Percentiles rank a stretch among this genome's conserved stretches.
phyloP scores from a whole-genome alignment of 805 yeast genomes.

The Ogataea trehaloabstinens region DNA sequence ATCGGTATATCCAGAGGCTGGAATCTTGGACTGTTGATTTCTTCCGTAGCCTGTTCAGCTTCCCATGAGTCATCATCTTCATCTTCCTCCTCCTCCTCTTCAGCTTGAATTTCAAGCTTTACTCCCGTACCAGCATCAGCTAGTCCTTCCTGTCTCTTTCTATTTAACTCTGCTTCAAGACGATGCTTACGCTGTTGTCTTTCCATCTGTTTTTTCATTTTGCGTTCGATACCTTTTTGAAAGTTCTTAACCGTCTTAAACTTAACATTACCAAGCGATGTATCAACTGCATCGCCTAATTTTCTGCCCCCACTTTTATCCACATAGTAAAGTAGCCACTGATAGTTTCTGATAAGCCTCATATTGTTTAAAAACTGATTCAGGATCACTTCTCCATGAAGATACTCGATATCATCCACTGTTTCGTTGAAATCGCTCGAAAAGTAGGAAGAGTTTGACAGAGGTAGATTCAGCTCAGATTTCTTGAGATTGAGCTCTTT shows the following conservation, averaged over 20 bases:
- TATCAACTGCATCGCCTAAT: constrained; percentile 19
- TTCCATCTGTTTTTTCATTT: constrained; percentile 18
- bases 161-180: constrained; percentile 13
- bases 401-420: constrained; percentile 45
- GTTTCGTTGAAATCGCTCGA: constrained; percentile 30
- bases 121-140: constrained; percentile 2
- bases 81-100: constrained; percentile 11
- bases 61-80: constrained; percentile 10
- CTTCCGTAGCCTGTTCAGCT: constrained; percentile 11
- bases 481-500: constrained; percentile 24
- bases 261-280: constrained; percentile 11
- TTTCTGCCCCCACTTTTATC: constrained; percentile 38
- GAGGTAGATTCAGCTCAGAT: constrained; percentile 26
- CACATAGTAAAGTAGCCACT: constrained; percentile 50
- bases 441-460: constrained; percentile 28
- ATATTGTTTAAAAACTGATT: constrained; percentile 43
- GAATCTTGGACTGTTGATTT: constrained; percentile 15
- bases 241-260: constrained; percentile 26
- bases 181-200: constrained; percentile 16
- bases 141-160: constrained; percentile 7
- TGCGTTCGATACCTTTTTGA: constrained; percentile 28
- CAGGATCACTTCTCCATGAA: constrained; percentile 47
- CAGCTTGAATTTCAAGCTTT: constrained; percentile 3
- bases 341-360: constrained; percentile 40
- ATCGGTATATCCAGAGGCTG: constrained; percentile 18